These are phyloP conservation scores for Nitzschia sp. DNA, from an alignment of 108 stramenopile species.

Conservation along the genomic window DNA sequence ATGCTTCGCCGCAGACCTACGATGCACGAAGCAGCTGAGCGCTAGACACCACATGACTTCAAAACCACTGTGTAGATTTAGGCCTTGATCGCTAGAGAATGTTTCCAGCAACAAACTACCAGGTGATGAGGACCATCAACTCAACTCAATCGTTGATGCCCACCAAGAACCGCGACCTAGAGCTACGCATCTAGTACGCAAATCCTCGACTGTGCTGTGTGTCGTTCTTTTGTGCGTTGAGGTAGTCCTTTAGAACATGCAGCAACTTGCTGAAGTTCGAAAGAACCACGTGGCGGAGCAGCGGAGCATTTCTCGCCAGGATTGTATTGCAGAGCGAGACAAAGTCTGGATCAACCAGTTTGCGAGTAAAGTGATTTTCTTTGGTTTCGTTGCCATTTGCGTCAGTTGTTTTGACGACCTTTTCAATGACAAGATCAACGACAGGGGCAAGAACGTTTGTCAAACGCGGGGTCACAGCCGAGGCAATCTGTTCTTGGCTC, in stretches of 20 bases:
- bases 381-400: slow-evolving; percentile 47
- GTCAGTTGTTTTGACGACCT: slow-evolving; percentile 34
- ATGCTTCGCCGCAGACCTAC: too few relatives aligned
- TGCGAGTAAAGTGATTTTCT: slow-evolving; percentile 64
- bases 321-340: slow-evolving; percentile 56
- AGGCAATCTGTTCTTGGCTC: slow-evolving; percentile 72
- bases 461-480: slow-evolving; percentile 60
- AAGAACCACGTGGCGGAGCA: slow-evolving; percentile 67
- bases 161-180: too few relatives aligned
- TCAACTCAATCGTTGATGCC: too few relatives aligned
- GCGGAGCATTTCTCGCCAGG: slow-evolving; percentile 62
- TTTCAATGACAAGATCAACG: slow-evolving; percentile 69
- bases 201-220: slow-evolving; percentile 41
- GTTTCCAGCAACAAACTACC: too few relatives aligned
- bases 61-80: too few relatives aligned
- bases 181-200: slow-evolving; percentile 37
- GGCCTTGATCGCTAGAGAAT: too few relatives aligned
- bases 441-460: slow-evolving; percentile 79
- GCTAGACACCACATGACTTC: too few relatives aligned
- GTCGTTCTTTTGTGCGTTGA: slow-evolving; percentile 71
- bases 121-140: too few relatives aligned
- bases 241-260: slow-evolving; percentile 59
- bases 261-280: slow-evolving; percentile 68
- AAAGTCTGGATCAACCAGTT: slow-evolving; percentile 67
- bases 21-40: too few relatives aligned